Percentiles rank a stretch among this genome's conserved stretches.
Conservation (phyloP, 2,329 filamentous ascomycete species). For the Colletotrichum phormii region DNA sequence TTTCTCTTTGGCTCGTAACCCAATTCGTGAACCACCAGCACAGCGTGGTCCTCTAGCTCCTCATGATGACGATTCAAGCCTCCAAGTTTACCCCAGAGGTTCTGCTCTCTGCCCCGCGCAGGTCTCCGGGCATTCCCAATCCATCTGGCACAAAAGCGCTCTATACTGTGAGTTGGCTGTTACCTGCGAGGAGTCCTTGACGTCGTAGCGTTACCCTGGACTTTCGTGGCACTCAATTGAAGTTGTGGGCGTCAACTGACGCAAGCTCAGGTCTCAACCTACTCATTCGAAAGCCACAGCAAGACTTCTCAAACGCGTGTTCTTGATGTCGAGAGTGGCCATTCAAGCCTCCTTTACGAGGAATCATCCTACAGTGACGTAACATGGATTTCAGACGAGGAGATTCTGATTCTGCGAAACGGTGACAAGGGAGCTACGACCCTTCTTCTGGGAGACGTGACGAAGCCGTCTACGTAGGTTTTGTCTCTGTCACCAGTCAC, state of each 20-base stretch:
- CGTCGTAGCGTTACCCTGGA: background rate
- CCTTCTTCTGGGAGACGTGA: conserved; percentile 55
- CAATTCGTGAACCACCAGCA: background rate
- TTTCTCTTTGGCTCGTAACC: background rate
- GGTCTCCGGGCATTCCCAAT: conserved; percentile 78
- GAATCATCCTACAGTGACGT: conserved; percentile 76
- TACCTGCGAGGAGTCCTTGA: background rate
- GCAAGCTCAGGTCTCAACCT: conserved; percentile 69
- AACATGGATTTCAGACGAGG: conserved; percentile 79
- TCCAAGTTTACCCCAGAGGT: conserved; percentile 82
- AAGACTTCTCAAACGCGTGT: conserved; percentile 77
- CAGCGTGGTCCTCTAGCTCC: background rate
- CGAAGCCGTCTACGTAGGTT: conserved; percentile 53
- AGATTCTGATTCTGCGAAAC: conserved; percentile 66
- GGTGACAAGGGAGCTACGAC: conserved; percentile 60
- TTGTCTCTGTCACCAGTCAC: background rate
- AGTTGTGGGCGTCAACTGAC: conserved; percentile 7
- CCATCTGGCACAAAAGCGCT: conserved; percentile 70
- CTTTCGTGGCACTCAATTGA: background rate
- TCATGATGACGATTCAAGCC: conserved; percentile 75
- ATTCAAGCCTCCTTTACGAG: conserved; percentile 74
- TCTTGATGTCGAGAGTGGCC: conserved; percentile 75
- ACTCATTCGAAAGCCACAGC: conserved; percentile 81
- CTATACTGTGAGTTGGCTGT: conserved; percentile 64
- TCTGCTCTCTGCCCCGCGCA: conserved; percentile 79